Conservation (phyloP, 2,329 filamentous ascomycete species). For the Dothistroma pini region DNA sequence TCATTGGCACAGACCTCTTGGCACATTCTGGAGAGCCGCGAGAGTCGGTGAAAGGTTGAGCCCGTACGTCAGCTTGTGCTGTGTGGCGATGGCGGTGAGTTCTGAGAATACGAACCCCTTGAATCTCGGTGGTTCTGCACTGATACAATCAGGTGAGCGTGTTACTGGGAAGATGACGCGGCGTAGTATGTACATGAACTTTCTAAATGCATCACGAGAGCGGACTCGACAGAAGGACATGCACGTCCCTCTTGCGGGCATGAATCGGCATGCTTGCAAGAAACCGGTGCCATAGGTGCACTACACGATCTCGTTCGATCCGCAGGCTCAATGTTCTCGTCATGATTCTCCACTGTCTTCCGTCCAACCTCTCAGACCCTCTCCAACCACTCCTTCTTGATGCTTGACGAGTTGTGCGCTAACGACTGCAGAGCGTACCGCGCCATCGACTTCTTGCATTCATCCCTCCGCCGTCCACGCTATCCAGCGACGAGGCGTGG, state of each 20-base stretch:
- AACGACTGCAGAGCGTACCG: neutral
- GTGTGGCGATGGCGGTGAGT: constrained; percentile 86
- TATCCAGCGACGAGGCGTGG: neutral
- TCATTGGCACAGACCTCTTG: constrained; percentile 42
- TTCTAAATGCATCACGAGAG: too few species aligned
- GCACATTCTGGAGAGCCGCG: constrained; percentile 94
- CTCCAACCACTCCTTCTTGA: neutral
- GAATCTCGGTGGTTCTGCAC: neutral
- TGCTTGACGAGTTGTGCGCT: neutral
- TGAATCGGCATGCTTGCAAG: neutral
- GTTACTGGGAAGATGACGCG: neutral
- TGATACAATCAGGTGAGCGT: neutral
- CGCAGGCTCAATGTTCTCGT: too few species aligned
- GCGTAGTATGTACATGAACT: too few species aligned
- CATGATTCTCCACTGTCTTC: too few species aligned
- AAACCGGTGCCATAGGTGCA: too few species aligned
- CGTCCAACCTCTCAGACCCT: neutral
- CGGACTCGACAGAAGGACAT: too few species aligned
- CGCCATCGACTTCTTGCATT: neutral
- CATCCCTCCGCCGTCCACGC: neutral
- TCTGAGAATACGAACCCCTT: neutral
- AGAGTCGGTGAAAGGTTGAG: constrained; percentile 88
- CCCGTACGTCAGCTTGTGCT: constrained; percentile 93
- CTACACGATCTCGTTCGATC: too few species aligned
- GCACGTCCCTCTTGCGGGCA: too few species aligned